A percentile compares a stretch with the other conserved stretches of the same genome.
phyloP scores from a whole-genome alignment of 2,329 filamentous ascomycete species.

The Phaeophleospora eucalypticola region DNA sequence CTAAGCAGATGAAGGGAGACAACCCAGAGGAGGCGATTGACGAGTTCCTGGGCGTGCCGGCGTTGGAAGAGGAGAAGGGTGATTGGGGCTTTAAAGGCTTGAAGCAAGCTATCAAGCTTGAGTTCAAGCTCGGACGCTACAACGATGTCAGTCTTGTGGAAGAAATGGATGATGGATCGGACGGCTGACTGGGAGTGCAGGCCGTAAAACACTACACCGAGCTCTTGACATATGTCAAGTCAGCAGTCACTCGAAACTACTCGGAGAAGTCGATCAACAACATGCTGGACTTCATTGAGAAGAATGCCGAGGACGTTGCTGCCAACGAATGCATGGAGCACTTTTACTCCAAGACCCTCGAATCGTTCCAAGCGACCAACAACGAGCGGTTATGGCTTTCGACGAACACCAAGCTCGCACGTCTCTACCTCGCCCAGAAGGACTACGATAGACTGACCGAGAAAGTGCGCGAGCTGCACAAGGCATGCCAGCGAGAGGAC shows the following conservation, averaged over 20 bases:
- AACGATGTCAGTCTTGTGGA: slow-evolving; percentile 59
- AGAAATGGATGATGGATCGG: background rate
- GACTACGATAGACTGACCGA: slow-evolving; percentile 75
- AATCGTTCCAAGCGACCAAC: slow-evolving; percentile 95
- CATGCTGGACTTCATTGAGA: slow-evolving; percentile 97
- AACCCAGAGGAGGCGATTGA: slow-evolving; percentile 84
- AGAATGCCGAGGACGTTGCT: slow-evolving; percentile 68
- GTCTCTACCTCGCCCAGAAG: slow-evolving; percentile 85
- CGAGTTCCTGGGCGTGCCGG: slow-evolving; percentile 86
- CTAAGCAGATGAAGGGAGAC: slow-evolving; percentile 87
- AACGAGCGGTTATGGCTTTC: slow-evolving; percentile 97
- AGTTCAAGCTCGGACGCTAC: slow-evolving; percentile 88
- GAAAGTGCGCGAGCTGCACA: slow-evolving; percentile 85
- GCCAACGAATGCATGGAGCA: slow-evolving; percentile 82
- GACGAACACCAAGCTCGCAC: slow-evolving; percentile 94
- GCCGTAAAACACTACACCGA: slow-evolving; percentile 89
- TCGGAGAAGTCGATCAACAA: slow-evolving; percentile 99
- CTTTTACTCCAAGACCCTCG: slow-evolving; percentile 89
- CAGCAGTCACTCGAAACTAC: slow-evolving; percentile 94
- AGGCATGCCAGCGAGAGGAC: slow-evolving; percentile 80
- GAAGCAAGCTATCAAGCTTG: slow-evolving; percentile 96
- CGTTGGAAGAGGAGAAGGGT: slow-evolving; percentile 82
- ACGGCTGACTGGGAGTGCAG: slow-evolving; percentile 44
- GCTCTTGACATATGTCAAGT: slow-evolving; percentile 95
- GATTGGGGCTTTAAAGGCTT: slow-evolving; percentile 99